These are phyloP conservation scores for Lactarius deliciosus DNA, from an alignment of 768 basidiomycete genomes.

Conservation along the genomic window DNA sequence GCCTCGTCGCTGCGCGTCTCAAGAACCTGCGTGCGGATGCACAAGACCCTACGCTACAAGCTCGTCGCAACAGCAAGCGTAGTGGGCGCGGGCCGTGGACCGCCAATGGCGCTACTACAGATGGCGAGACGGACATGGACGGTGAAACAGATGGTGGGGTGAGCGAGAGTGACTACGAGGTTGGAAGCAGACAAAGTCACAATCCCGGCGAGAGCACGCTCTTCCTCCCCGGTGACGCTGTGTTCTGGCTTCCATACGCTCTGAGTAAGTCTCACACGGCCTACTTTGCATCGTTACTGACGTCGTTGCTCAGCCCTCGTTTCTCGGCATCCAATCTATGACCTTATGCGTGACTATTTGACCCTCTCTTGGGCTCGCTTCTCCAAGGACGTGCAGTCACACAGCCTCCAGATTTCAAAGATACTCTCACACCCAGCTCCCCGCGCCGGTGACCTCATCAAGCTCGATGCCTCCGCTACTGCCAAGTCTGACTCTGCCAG, in stretches of 20 bases:
- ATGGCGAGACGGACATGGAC: slow-evolving; percentile 73
- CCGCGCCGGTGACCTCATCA: slow-evolving; percentile 81
- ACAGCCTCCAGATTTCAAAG: slow-evolving; percentile 86
- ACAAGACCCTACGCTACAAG: slow-evolving; percentile 57
- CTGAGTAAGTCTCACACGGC: slow-evolving; percentile 56
- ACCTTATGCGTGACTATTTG: slow-evolving; percentile 92
- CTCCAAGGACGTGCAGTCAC: slow-evolving; percentile 90
- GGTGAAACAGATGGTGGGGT: slow-evolving; percentile 66
- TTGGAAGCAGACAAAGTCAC: slow-evolving; percentile 72
- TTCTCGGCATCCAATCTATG: slow-evolving; percentile 91
- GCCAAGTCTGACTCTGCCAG: slow-evolving; percentile 50
- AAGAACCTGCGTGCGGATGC: slow-evolving; percentile 58
- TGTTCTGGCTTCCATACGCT: slow-evolving; percentile 94
- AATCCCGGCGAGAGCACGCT: slow-evolving; percentile 86
- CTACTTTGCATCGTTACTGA: slow-evolving; percentile 21
- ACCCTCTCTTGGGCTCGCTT: slow-evolving; percentile 95
- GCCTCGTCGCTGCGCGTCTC: slow-evolving; percentile 63
- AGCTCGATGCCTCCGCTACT: slow-evolving; percentile 70
- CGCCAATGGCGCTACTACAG: slow-evolving; percentile 52
- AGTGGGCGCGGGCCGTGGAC: slow-evolving; percentile 69
- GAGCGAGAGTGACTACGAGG: slow-evolving; percentile 86
- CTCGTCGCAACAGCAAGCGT: slow-evolving; percentile 55
- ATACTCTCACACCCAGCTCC: slow-evolving; percentile 86
- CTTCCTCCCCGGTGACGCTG: slow-evolving; percentile 85
- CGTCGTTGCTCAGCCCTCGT: slow-evolving; percentile 62